Evolutionary conservation across 2,329 filamentous ascomycete genomes (phyloP), one percentile per base, ranked within the genome.

Genomic region (Epicoccum sorghinum): DNA sequence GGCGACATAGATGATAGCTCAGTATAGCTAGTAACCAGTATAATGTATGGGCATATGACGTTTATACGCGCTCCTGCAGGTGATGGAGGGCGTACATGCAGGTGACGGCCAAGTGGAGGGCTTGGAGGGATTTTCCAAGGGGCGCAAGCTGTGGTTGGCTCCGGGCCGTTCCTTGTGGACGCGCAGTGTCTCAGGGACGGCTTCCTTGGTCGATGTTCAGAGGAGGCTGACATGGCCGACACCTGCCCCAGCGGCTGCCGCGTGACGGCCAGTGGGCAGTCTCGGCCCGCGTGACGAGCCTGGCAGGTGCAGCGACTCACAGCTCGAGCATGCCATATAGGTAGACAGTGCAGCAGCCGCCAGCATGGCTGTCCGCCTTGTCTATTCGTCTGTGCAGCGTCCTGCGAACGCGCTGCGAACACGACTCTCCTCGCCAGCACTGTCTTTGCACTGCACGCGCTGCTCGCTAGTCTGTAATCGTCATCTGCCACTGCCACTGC

Each of bases 31-130:
- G 32, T 33, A 2, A 12, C 13, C 32, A 33, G 32, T 43, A 35
- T 55, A 54, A 29, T 22, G 25, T 49, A 38, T 18, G 10, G 33
- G 3, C 18, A 36, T 25, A 23, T 47, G 14, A 35, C 3, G 23
- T 23, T 40, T 30, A 14, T 38, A 35, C 25, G 27, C 23, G 33
- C 43, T 47, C 10, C 32, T 55, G 62, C 62, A 65, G 62, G 56
- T 60, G 60, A 59, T 13, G 48, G 50, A 46, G 30, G 23, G 35
- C 40, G 25, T 48, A 29, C 36, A 22, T n/a, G 44, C 61, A 58
- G 59, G 55, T 62, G 57, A 62, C 57, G 47, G 37, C 14, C 18
- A 14, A 42, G 40, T 42, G 27, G 27, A 32, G 27, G 25, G 40
- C 27, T 27, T 25, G 27, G 40, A 32, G 32, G 24, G 18, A 8